phyloP scores from a whole-genome alignment of 768 basidiomycete species.

The Baorangia bicolor region DNA sequence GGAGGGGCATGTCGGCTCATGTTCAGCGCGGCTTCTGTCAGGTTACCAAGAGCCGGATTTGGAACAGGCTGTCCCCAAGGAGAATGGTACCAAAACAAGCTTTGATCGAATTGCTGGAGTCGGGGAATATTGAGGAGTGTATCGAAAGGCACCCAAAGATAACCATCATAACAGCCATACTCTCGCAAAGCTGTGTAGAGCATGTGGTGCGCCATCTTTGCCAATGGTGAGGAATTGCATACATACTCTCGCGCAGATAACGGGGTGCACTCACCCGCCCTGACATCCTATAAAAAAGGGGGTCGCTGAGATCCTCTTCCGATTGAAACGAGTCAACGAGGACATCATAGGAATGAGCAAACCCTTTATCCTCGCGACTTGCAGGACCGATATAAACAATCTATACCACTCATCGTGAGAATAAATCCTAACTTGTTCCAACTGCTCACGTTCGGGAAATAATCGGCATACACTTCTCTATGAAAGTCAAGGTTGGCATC shows the following conservation, averaged over 20 bases:
- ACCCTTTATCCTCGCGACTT: slow-evolving; percentile 46
- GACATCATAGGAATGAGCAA: slow-evolving; percentile 49
- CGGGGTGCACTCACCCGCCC: slow-evolving; percentile 38
- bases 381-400: slow-evolving; percentile 50
- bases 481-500: slow-evolving; percentile 47
- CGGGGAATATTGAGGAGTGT: slow-evolving; percentile 50
- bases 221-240: neutral
- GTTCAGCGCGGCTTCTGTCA: slow-evolving; percentile 14
- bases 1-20: slow-evolving; percentile 37
- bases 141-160: slow-evolving; percentile 54
- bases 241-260: neutral
- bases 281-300: slow-evolving; percentile 40
- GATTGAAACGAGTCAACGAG: slow-evolving; percentile 47
- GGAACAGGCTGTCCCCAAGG: slow-evolving; percentile 44
- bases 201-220: slow-evolving; percentile 53
- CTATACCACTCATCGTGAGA: slow-evolving; percentile 22
- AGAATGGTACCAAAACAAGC: slow-evolving; percentile 50
- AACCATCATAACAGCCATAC: slow-evolving; percentile 47
- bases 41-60: slow-evolving; percentile 35
- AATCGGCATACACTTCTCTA: slow-evolving; percentile 44
- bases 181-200: slow-evolving; percentile 46
- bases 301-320: slow-evolving; percentile 41
- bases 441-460: slow-evolving; percentile 48
- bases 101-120: slow-evolving; percentile 45
- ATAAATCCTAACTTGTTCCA: neutral